Evolutionary conservation across 2,329 filamentous ascomycete species (phyloP), one percentile per base, ranked within the genome.

Genomic region (Fusarium begoniae): DNA sequence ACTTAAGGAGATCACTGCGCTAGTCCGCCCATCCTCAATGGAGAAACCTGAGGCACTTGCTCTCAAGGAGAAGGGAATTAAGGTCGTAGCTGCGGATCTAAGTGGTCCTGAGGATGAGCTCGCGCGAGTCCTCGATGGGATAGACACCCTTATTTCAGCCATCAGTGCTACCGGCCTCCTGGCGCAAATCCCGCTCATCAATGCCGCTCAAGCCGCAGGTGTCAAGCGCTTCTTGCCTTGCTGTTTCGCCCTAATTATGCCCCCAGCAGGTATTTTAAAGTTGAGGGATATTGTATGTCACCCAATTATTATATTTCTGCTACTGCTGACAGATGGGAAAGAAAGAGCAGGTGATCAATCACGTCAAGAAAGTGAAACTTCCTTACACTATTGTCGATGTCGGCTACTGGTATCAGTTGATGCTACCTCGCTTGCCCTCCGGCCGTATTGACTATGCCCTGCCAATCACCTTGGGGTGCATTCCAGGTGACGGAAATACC

Each of bases 361-460:
- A 47, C 18, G 18, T 47, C 44, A 47, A 47, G 8, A 51, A 38
- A 26, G 44, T 41, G 6, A 26, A 59, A 13, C 11, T 50, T 18
- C 44, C 57, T 28, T 51, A 60, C 26, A 41, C 44, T 10, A 82
- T 88, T 75, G 85, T 90, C 54, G 88, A 90, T 72, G 83, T 89
- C 14, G 89, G 89, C n/a, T 90, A 82, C 81, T 90, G 89, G 89
- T 87, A 88, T 75, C 87, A 90, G 74, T 69, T 87, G 30, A 80
- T 81, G 10, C 20, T 79, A 9, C 80, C 80, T 1, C 45, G 44
- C 8, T 48, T 81, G 1, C 73, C 79, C 2, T 82, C 80, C 1
- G 79, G 79, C 2, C 73, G 68, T 3, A 38, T 67, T 18, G 66
- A 72, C 38, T 61, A 47, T 37, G 82, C 81, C 35, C 79, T 6